Percentiles rank a stretch among this genome's conserved stretches.
These are phyloP conservation scores for Russula griseocarnosa DNA, from an alignment of 768 basidiomycete species.

Conservation along the genomic window DNA sequence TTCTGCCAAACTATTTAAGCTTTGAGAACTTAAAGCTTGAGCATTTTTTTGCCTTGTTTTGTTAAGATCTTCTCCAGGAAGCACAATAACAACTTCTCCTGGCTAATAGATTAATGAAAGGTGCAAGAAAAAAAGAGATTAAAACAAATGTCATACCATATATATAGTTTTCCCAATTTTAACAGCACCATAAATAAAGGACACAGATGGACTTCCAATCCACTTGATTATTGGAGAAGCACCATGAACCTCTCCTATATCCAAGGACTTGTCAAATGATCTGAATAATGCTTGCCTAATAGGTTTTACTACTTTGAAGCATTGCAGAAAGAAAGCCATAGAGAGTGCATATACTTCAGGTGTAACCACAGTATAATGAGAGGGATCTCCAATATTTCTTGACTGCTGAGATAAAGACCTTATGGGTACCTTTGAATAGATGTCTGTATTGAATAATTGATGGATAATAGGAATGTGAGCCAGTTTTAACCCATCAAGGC, in stretches of 20 bases:
- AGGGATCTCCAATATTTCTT: not conserved
- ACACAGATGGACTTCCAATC: not conserved
- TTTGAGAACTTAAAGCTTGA: constrained; percentile 40
- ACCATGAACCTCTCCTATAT: constrained; percentile 33
- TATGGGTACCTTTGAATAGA: constrained; percentile 5
- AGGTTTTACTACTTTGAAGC: constrained; percentile 2
- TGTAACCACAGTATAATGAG: constrained; percentile 18
- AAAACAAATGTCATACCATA: constrained; percentile 42
- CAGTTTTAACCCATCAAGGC: constrained; percentile 4
- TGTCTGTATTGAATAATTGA: constrained; percentile 21
- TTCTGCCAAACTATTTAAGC: constrained; percentile 54
- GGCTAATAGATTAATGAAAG: constrained; percentile 32
- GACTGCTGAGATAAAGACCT: not conserved
- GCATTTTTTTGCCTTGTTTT: constrained; percentile 42
- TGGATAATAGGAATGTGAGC: constrained; percentile 3
- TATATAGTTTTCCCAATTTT: constrained; percentile 57
- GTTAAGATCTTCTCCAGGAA: constrained; percentile 51
- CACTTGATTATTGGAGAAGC: constrained; percentile 27
- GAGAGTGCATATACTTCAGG: constrained; percentile 11
- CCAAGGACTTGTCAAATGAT: not conserved
- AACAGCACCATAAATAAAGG: constrained; percentile 34
- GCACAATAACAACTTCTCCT: constrained; percentile 62
- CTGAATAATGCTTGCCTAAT: not conserved
- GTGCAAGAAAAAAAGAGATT: no score
- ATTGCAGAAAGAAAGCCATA: constrained; percentile 3